Evolutionary conservation across 495 filamentous ascomycete species (phyloP).

Genomic region (Aspergillus diversus): DNA sequence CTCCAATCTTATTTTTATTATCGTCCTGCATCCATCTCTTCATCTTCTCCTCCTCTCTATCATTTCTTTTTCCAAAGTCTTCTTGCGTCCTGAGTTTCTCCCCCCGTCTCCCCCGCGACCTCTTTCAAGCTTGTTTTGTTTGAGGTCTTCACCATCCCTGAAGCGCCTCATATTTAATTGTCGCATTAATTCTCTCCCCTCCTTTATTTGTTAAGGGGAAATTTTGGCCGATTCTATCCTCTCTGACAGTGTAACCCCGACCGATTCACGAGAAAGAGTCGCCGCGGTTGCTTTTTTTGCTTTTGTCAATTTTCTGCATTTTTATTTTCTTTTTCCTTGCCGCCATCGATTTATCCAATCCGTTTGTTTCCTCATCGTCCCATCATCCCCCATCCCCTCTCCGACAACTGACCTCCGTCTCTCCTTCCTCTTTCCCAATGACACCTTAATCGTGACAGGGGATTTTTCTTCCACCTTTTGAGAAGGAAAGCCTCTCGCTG

Average conservation of each 20-base stretch:
- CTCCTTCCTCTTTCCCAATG: constrained; percentile 19
- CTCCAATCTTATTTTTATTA: constrained; percentile 2
- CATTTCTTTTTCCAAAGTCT: constrained; percentile 22
- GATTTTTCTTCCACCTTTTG: constrained; percentile 15
- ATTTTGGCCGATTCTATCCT: constrained; percentile 16
- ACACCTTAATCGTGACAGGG: constrained; percentile 18
- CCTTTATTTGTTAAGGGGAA: constrained; percentile 9
- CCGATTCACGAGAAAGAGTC: constrained; percentile 19
- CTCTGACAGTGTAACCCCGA: constrained; percentile 31
- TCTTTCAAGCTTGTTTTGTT: constrained; percentile 17
- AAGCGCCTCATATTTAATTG: constrained; percentile 20
- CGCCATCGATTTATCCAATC: constrained; percentile 34
- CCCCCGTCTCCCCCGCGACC: constrained; percentile 5
- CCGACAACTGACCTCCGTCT: constrained; percentile 8
- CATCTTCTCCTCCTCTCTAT: constrained; percentile 22
- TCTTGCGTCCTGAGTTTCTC: constrained; percentile 17
- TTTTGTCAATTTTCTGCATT: background rate
- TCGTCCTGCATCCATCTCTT: background rate
- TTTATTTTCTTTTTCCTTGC: constrained; percentile 27
- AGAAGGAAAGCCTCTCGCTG: constrained; percentile 15
- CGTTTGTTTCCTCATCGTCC: constrained; percentile 21
- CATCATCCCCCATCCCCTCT: constrained; percentile 19
- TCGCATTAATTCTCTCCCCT: constrained; percentile 20
- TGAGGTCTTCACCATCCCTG: constrained; percentile 18
- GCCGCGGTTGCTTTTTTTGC: constrained; percentile 11